Conservation (phyloP, 2,329 filamentous ascomycete genomes). For the Nothophoma quercina region DNA sequence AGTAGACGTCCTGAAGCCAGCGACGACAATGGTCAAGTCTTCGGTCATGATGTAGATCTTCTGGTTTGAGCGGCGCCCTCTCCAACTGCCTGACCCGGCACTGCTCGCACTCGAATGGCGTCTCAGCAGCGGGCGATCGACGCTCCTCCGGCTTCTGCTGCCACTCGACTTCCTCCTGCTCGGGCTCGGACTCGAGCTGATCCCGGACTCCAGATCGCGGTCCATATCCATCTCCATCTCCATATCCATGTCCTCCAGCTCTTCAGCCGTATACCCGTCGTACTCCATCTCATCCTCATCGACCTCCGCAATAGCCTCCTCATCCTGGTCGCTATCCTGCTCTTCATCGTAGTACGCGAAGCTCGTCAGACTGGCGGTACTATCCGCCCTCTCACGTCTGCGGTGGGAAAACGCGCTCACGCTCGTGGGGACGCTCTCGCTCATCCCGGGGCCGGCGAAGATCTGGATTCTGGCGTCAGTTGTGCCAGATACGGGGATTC, state of each 20-base stretch:
- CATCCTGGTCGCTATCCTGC: slow-evolving; percentile 59
- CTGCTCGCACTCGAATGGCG: slow-evolving; percentile 75
- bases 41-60: slow-evolving; percentile 94
- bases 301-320: slow-evolving; percentile 40
- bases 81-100: slow-evolving; percentile 65
- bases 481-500: slow-evolving; percentile 29
- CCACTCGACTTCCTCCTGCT: slow-evolving; percentile 69
- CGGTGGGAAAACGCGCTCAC: slow-evolving; percentile 91
- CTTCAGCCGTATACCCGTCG: slow-evolving; percentile 49
- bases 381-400: slow-evolving; percentile 75
- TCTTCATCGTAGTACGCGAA: slow-evolving; percentile 86
- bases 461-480: slow-evolving; percentile 60
- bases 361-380: slow-evolving; percentile 70
- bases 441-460: slow-evolving; percentile 84
- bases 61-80: slow-evolving; percentile 74
- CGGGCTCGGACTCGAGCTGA: slow-evolving; percentile 30
- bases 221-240: too few relatives aligned
- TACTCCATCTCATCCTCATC: slow-evolving; percentile 43
- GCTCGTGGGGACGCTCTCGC: slow-evolving; percentile 94
- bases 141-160: slow-evolving; percentile 63
- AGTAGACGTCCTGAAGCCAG: slow-evolving; percentile 83
- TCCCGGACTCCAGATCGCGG: slow-evolving; percentile 54
- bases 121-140: slow-evolving; percentile 70
- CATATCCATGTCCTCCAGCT: slow-evolving; percentile 55
- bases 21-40: slow-evolving; percentile 91